phyloP scores from a whole-genome alignment of 176 grass and related monocot species.

The Dactylis glomerata region DNA sequence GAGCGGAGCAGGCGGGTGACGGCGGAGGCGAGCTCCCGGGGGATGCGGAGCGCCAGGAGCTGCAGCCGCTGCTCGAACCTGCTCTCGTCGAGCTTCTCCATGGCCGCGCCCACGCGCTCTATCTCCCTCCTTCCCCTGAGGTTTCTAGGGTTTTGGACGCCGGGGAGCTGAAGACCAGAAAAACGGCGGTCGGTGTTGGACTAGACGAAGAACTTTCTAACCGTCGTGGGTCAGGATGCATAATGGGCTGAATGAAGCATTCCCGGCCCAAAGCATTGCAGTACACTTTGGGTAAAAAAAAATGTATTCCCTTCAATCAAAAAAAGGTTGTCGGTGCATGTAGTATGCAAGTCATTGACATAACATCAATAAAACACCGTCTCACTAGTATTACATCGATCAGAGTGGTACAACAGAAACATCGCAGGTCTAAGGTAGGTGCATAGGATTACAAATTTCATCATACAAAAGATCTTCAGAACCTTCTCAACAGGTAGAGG shows the following conservation, averaged over 20 bases:
- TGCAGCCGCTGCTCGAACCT: conserved; percentile 77
- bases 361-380: too few species aligned
- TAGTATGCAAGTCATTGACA: too few species aligned
- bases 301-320: too few species aligned
- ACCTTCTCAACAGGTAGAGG: too few species aligned
- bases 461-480: too few species aligned
- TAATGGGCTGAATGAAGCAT: neutral
- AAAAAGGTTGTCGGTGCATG: too few species aligned
- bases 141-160: conserved; percentile 35
- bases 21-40: conserved; percentile 54
- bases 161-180: neutral
- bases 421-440: too few species aligned
- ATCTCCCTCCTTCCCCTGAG: neutral
- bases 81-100: conserved; percentile 61
- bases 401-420: too few species aligned
- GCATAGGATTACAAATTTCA: too few species aligned
- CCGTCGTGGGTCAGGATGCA: neutral
- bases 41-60: conserved; percentile 76
- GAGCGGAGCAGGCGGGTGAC: conserved; percentile 63
- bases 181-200: neutral
- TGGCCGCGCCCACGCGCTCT: neutral
- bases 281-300: neutral
- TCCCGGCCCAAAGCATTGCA: neutral
- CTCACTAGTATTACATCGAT: too few species aligned
- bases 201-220: neutral